A percentile compares a stretch with the other conserved stretches of the same genome.
These are phyloP conservation scores for Penicillium odoratum DNA, from an alignment of 495 filamentous ascomycete genomes.

Conservation along the genomic window DNA sequence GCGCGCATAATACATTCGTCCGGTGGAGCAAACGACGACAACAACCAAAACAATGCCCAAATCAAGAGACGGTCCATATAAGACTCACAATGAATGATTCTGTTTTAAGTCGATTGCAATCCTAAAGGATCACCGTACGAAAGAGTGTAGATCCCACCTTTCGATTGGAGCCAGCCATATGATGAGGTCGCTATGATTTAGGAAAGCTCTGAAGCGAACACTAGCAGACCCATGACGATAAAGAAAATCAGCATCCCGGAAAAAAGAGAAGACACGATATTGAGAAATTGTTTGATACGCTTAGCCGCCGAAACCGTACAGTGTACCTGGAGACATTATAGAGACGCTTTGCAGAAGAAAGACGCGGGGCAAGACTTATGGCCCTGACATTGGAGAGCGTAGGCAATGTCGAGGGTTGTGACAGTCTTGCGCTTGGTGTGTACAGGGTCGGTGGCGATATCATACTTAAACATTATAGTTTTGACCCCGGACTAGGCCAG, in stretches of 20 bases:
- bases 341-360: conserved; percentile 13
- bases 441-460: conserved; percentile 98
- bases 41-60: too few species aligned
- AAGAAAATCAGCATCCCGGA: conserved; percentile 47
- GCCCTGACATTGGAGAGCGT: conserved; percentile 94
- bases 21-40: neutral
- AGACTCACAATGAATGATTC: neutral
- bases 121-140: conserved; percentile 35
- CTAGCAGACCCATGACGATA: conserved; percentile 45
- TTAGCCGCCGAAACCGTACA: conserved; percentile 99
- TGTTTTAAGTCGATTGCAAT: conserved; percentile 41
- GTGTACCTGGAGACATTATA: conserved; percentile 56
- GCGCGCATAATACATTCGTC: neutral
- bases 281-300: conserved; percentile 14
- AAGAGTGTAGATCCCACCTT: conserved; percentile 30
- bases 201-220: conserved; percentile 45
- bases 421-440: conserved; percentile 99
- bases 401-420: conserved; percentile 95
- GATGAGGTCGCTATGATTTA: conserved; percentile 51
- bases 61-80: too few species aligned
- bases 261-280: conserved; percentile 28
- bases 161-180: conserved; percentile 43
- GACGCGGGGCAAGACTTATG: conserved; percentile 49
- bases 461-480: conserved; percentile 30
- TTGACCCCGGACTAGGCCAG: too few species aligned